Percentiles rank a stretch among this genome's conserved stretches.
Conservation (phyloP, 441 rosid species). For the Pelargonium australe region DNA sequence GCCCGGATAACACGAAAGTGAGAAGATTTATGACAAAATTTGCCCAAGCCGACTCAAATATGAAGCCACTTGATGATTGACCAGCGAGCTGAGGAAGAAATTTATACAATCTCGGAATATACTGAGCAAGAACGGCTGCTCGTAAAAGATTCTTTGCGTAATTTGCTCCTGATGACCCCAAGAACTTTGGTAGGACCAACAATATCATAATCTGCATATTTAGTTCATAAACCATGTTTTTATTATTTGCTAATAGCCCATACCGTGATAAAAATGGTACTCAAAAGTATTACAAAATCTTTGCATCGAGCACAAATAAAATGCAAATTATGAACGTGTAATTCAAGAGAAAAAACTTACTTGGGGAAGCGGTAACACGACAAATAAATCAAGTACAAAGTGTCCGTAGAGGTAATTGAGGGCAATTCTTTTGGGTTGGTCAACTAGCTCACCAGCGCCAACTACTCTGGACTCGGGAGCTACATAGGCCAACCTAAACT, state of each 20-base stretch:
- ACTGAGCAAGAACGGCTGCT: slow-evolving; percentile 54
- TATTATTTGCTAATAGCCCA: neutral
- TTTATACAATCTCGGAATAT: slow-evolving; percentile 66
- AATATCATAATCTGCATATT: slow-evolving; percentile 53
- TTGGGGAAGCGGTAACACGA: slow-evolving; percentile 81
- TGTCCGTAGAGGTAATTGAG: slow-evolving; percentile 47
- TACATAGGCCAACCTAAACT: slow-evolving; percentile 80
- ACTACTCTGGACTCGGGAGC: slow-evolving; percentile 73
- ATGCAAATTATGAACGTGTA: slow-evolving; percentile 1
- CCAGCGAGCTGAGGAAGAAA: slow-evolving; percentile 71
- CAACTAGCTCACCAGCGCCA: slow-evolving; percentile 93
- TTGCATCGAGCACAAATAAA: neutral
- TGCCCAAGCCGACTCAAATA: slow-evolving; percentile 90
- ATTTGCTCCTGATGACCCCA: slow-evolving; percentile 52
- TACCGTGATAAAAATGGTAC: neutral
- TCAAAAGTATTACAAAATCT: neutral
- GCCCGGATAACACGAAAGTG: slow-evolving; percentile 69
- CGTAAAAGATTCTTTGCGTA: slow-evolving; percentile 62
- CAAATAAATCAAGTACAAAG: slow-evolving; percentile 54
- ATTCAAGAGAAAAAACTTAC: slow-evolving; percentile 35
- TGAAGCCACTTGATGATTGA: slow-evolving; percentile 58
- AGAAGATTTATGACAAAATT: slow-evolving; percentile 80
- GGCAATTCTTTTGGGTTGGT: slow-evolving; percentile 69
- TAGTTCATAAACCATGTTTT: neutral
- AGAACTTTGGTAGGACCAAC: slow-evolving; percentile 33